phyloP scores from a whole-genome alignment of 129 eudicot species.

The Pulicaria dysenterica region DNA sequence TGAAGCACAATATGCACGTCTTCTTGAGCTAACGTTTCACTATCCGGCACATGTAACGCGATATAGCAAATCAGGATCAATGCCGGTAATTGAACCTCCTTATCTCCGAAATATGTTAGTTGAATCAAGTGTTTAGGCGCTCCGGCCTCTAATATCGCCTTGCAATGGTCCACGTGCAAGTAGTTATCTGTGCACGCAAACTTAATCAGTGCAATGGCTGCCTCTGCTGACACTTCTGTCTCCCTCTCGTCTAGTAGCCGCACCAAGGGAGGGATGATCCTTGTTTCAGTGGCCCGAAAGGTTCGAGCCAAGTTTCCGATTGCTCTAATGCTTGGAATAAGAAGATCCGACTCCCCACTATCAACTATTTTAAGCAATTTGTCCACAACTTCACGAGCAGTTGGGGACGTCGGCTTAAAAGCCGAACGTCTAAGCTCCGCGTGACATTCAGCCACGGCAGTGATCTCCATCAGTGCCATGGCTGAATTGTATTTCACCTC shows the following conservation, averaged over 20 bases:
- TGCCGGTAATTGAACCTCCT: conserved; percentile 45
- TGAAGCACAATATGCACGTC: conserved; percentile 67
- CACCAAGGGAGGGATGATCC: conserved; percentile 57
- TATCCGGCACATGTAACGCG: conserved; percentile 64
- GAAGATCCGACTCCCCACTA: conserved; percentile 53
- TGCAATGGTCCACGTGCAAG: conserved; percentile 53
- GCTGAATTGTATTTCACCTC: conserved; percentile 62
- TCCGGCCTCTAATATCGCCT: conserved; percentile 57
- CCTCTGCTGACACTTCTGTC: conserved; percentile 54
- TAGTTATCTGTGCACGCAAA: conserved; percentile 67
- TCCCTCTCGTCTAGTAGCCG: conserved; percentile 67
- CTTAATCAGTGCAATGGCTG: conserved; percentile 49
- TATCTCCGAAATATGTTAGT: conserved; percentile 63
- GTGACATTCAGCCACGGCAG: conserved; percentile 55
- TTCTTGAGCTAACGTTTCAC: conserved; percentile 60
- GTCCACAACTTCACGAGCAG: conserved; percentile 63
- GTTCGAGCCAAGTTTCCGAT: conserved; percentile 67
- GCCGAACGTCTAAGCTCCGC: conserved; percentile 55
- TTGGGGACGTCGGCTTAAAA: conserved; percentile 71
- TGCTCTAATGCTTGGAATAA: conserved; percentile 52
- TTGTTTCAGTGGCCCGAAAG: conserved; percentile 64
- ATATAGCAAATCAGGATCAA: conserved; percentile 58
- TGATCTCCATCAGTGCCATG: conserved; percentile 71
- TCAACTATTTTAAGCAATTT: conserved; percentile 53
- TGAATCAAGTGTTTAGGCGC: conserved; percentile 66